phyloP scores from a whole-genome alignment of 495 filamentous ascomycete species.

The Aspergillus haitiensis region DNA sequence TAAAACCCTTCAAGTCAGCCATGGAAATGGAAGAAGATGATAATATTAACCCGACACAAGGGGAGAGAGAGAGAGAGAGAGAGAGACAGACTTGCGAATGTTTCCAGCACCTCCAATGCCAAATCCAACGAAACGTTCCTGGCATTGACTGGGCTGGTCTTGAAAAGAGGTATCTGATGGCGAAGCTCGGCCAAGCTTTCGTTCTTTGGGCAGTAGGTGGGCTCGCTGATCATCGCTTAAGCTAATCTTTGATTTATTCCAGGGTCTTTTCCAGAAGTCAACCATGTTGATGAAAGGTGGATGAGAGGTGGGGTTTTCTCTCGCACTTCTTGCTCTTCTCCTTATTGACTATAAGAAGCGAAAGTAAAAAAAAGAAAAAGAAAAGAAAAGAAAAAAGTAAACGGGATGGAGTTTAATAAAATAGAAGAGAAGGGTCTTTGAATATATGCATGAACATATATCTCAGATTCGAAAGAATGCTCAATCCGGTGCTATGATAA shows the following conservation, averaged over 20 bases:
- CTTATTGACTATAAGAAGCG: not conserved
- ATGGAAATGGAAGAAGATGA: too few relatives aligned
- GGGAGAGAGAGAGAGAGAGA: not conserved
- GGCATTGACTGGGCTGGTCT: not conserved
- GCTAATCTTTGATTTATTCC: slow-evolving; percentile 10
- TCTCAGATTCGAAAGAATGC: not conserved
- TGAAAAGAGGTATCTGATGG: not conserved
- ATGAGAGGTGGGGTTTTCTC: not conserved
- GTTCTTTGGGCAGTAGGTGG: not conserved
- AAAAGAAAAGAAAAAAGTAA: too few relatives aligned
- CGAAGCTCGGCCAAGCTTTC: not conserved
- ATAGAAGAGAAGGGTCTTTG: too few relatives aligned
- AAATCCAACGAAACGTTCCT: slow-evolving; percentile 38
- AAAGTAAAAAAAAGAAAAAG: too few relatives aligned
- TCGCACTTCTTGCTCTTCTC: not conserved
- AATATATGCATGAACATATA: too few relatives aligned
- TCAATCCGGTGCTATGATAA: not conserved
- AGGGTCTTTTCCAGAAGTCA: slow-evolving; percentile 13
- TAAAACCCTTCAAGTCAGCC: not conserved
- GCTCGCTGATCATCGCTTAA: slow-evolving; percentile 10
- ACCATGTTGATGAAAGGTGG: not conserved
- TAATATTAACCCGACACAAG: not conserved
- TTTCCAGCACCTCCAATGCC: slow-evolving; percentile 46
- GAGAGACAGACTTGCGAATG: slow-evolving; percentile 31
- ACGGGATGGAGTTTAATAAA: too few relatives aligned